Conservation (phyloP, 2,329 filamentous ascomycete genomes). For the Purpureocillium takamizusanense region DNA sequence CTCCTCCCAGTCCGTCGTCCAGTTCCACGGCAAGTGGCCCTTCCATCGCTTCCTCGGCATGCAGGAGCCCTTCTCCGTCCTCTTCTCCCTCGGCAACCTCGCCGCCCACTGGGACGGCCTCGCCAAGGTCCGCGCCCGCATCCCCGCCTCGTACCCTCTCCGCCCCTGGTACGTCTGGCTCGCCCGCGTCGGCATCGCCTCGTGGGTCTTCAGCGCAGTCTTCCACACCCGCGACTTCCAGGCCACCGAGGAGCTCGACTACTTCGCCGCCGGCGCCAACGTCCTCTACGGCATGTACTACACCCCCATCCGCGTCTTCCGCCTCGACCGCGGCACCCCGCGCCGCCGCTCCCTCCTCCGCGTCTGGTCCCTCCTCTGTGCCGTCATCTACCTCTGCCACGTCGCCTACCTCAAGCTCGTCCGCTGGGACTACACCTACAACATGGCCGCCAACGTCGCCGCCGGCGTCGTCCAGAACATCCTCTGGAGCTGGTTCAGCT, state of each 20-base stretch:
- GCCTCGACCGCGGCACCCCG: slow-evolving; percentile 55
- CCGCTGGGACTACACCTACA: slow-evolving; percentile 93
- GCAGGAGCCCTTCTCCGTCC: slow-evolving; percentile 88
- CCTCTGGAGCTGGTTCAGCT: slow-evolving; percentile 81
- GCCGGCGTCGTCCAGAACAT: slow-evolving; percentile 72
- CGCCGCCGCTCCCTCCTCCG: slow-evolving; percentile 45
- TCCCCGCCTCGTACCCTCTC: slow-evolving; percentile 67
- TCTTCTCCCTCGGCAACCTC: slow-evolving; percentile 90
- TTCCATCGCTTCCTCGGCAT: slow-evolving; percentile 85
- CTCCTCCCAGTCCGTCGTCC: slow-evolving; percentile 60
- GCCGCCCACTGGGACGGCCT: slow-evolving; percentile 76
- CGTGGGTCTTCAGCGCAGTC: slow-evolving; percentile 82
- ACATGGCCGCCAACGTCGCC: slow-evolving; percentile 90
- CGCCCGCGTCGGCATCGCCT: slow-evolving; percentile 70
- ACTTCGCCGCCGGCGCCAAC: slow-evolving; percentile 84
- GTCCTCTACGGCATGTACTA: slow-evolving; percentile 91
- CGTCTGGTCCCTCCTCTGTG: slow-evolving; percentile 68
- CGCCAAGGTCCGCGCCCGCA: slow-evolving; percentile 54
- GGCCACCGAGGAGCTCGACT: slow-evolving; percentile 87
- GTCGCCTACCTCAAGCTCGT: slow-evolving; percentile 78
- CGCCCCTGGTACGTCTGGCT: slow-evolving; percentile 73
- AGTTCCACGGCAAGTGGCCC: slow-evolving; percentile 99
- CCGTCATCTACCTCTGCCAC: slow-evolving; percentile 63
- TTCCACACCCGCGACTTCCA: slow-evolving; percentile 88
- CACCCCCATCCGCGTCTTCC: slow-evolving; percentile 70